Percentiles rank a stretch among this genome's conserved stretches.
Conservation (phyloP, 495 filamentous ascomycete species). For the Aspergillus nidulans region DNA sequence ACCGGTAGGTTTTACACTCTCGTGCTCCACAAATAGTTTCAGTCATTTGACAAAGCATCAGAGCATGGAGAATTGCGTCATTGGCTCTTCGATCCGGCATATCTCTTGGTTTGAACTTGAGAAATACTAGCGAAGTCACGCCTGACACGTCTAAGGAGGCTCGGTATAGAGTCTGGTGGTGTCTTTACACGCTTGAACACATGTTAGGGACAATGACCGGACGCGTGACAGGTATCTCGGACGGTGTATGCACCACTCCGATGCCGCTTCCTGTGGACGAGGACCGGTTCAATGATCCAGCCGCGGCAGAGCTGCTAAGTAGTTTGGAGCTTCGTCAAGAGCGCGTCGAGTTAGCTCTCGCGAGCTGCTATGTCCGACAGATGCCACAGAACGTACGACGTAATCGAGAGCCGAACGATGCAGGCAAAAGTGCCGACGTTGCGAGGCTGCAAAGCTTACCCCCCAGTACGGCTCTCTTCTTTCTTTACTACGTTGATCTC, state of each 20-base stretch:
- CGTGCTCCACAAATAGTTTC: background rate
- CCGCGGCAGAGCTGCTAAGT: conserved; percentile 28
- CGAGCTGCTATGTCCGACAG: conserved; percentile 34
- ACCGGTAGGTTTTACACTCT: conserved; percentile 44
- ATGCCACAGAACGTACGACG: conserved; percentile 34
- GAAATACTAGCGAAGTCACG: conserved; percentile 50
- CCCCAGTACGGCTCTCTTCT: conserved; percentile 40
- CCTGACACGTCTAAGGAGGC: conserved; percentile 55
- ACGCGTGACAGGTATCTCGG: conserved; percentile 56
- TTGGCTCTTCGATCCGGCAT: conserved; percentile 58
- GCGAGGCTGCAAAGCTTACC: conserved; percentile 31
- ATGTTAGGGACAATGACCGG: conserved; percentile 60
- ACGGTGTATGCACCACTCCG: conserved; percentile 56
- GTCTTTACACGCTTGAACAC: conserved; percentile 58
- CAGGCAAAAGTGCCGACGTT: conserved; percentile 21
- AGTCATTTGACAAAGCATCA: conserved; percentile 21
- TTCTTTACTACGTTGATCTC: conserved; percentile 47
- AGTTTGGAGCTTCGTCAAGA: conserved; percentile 33
- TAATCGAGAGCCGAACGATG: conserved; percentile 22
- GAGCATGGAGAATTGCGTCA: conserved; percentile 61
- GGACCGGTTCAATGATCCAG: conserved; percentile 37
- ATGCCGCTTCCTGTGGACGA: conserved; percentile 57
- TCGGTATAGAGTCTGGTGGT: conserved; percentile 63
- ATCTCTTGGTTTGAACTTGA: conserved; percentile 60
- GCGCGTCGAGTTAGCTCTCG: conserved; percentile 31